Base-by-base conservation (phyloP, 805 yeast genomes). In the Pichia rugopelliculosa region DNA sequence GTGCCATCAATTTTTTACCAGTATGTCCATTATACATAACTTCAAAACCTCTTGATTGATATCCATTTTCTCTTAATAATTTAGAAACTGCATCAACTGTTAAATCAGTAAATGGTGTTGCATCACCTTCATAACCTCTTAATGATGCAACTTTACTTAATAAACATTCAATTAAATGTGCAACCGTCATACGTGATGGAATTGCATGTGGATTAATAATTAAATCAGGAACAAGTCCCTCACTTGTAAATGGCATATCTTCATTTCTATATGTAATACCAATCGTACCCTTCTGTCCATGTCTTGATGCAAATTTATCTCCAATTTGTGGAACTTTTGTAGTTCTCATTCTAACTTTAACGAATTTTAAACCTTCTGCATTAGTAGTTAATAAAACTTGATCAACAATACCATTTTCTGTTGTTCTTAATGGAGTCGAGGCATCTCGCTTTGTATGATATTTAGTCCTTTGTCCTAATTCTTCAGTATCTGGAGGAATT, bases 121-220 rank as follows among this genome's bases (percentile, higher is more conserved):
- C 99, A 69, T 93, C 99, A 76, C 99, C 99, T 70, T 93, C 99
- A 61, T 87, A 77, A 62, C 98, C 99, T 42, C 95, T 83, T 58
- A 93, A 74, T 2, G 98, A 82, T 4, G 97, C 90, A 39, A 93
- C 98, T 70, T 93, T 93, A 44, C 96, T 85, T 59, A 93, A 74
- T 67, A 93, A 74, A 84, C 99, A 93, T 75, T 93, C 99, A 69
- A 93, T 91, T 75, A 93, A 84, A 75, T 93, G 98, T 43, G 99
- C 99, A 52, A 93, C 99, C 37, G 99, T 93, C 99, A 93, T 93
- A 79, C 99, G 97, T 49, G 99, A 93, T 58, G 99, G 99, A 78
- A 93, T 93, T 64, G 98, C 99, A 70, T 93, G 99, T 2, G 99
- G 99, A 68, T 93, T 93, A 66, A 93, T 93, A 61, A 93, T 88